A percentile compares a stretch with the other conserved stretches of the same genome.
phyloP scores from a whole-genome alignment of 768 basidiomycete species.

The Pisolithus orientalis region DNA sequence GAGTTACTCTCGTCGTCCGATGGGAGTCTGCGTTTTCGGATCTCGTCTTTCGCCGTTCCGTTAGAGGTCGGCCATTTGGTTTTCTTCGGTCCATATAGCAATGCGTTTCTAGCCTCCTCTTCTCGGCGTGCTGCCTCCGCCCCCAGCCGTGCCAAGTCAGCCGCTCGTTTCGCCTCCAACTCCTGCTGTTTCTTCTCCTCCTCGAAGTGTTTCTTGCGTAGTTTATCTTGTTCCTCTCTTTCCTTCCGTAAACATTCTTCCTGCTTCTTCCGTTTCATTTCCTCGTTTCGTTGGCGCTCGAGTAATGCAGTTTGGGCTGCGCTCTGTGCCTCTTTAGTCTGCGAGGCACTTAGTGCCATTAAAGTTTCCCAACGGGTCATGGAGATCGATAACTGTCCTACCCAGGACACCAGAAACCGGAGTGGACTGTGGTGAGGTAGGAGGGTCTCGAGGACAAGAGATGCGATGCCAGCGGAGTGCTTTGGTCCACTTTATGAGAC shows the following conservation, averaged over 20 bases:
- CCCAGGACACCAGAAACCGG: background rate
- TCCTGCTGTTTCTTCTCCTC: constrained; percentile 58
- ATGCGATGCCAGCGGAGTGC: background rate
- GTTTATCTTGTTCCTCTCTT: constrained; percentile 50
- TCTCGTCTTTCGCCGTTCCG: constrained; percentile 27
- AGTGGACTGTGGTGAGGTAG: no score
- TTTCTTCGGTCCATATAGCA: constrained; percentile 66
- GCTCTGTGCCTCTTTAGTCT: constrained; percentile 53
- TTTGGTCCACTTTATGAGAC: background rate
- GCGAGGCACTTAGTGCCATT: constrained; percentile 62
- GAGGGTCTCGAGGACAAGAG: background rate
- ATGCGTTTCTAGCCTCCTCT: constrained; percentile 52
- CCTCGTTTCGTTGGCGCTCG: constrained; percentile 56
- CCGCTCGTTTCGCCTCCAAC: constrained; percentile 39
- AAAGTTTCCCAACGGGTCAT: constrained; percentile 48
- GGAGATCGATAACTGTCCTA: background rate
- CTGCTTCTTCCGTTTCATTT: constrained; percentile 49
- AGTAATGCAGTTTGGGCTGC: constrained; percentile 50
- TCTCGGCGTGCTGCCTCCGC: constrained; percentile 48
- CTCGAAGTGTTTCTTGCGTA: constrained; percentile 59
- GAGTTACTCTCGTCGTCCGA: constrained; percentile 41
- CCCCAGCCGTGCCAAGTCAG: constrained; percentile 41
- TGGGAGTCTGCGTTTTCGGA: constrained; percentile 29
- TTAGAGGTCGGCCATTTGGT: constrained; percentile 42
- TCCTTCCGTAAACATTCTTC: constrained; percentile 58